Base-by-base conservation (phyloP, 352 stramenopile genomes). In the Globisporangium uncinulatum region DNA sequence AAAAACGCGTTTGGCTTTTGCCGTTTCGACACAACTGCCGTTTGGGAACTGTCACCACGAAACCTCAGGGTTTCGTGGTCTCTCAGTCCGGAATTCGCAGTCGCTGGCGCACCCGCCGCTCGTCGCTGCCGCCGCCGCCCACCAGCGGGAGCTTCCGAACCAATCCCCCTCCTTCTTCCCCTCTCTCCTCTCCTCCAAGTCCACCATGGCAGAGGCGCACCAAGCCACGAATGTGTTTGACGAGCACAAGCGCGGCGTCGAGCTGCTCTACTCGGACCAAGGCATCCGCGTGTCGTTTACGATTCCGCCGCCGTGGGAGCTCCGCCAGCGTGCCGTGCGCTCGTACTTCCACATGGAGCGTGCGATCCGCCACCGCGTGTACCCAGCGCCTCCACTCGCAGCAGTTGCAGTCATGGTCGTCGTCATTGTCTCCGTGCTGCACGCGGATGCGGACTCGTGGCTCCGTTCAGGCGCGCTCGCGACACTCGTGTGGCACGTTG, bases 241-340 rank as follows among this genome's bases (percentile, higher is more conserved):
- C 37, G 85, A 91, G 65, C 83, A 93, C 79, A 91, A 92, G 67
- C 83, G 81, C 59, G 81, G 82, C 65, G 79, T 95, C 24, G 83
- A 95, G 75, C 67, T 95, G 54, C 69, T 94, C 42, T 89, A 92
- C 69, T 90, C 78, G 44, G 78, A 93, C 57, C 67, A 95, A 53
- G 85, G 83, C 49, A 84, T 95, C 51, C 79, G 79, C 63, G 69
- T 95, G 51, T 87, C 81, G 39, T 93, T 95, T 65, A 86, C 74
- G 29, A 95, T 95, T 67, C 85, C 85, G 31, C 79, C 83, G 32
- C 83, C 80, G 37, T 88, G 83, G 60, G 75, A 87, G 56, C 63
- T 95, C 15, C 83, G 83, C n/a, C 74, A 87, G 57, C 57, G 58
- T 6, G 32, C 74, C 24, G 64, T 93, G 45, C 83, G 83, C 24